Percentiles rank a stretch among this genome's conserved stretches.
phyloP scores from a whole-genome alignment of 345 rosid species.

The Salix purpurea region DNA sequence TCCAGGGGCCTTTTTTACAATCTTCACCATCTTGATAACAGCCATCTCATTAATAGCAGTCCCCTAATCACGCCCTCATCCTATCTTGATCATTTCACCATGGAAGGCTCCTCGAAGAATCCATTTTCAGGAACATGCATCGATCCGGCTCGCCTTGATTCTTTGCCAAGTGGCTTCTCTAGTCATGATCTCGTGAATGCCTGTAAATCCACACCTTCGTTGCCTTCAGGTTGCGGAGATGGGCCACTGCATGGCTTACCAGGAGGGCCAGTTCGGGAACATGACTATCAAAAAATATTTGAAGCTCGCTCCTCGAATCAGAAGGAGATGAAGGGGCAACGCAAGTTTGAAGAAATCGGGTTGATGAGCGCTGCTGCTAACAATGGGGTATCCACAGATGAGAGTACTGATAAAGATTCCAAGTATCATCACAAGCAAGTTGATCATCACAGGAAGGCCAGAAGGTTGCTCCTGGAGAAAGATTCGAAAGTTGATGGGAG shows the following conservation, averaged over 20 bases:
- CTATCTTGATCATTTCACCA: conserved; percentile 7
- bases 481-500: conserved; percentile 22
- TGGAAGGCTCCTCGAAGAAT: conserved; percentile 19
- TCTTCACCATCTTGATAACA: conserved; percentile 5
- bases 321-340: background rate
- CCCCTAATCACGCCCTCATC: background rate
- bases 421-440: conserved; percentile 9
- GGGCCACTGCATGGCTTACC: conserved; percentile 18
- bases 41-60: background rate
- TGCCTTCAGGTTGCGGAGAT: conserved; percentile 3
- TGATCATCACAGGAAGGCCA: conserved; percentile 18
- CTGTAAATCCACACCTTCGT: background rate
- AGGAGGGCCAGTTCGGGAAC: conserved; percentile 2
- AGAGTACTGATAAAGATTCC: conserved; percentile 13
- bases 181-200: background rate
- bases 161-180: background rate
- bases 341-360: conserved; percentile 2
- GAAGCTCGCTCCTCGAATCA: background rate
- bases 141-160: conserved; percentile 3
- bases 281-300: background rate
- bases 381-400: conserved; percentile 9
- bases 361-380: background rate
- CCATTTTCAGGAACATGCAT: conserved; percentile 13
- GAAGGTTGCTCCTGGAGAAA: conserved; percentile 20
- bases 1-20: conserved; percentile 15